Conservation (phyloP, 75 land plant genomes). For the Sequoia sempervirens region DNA sequence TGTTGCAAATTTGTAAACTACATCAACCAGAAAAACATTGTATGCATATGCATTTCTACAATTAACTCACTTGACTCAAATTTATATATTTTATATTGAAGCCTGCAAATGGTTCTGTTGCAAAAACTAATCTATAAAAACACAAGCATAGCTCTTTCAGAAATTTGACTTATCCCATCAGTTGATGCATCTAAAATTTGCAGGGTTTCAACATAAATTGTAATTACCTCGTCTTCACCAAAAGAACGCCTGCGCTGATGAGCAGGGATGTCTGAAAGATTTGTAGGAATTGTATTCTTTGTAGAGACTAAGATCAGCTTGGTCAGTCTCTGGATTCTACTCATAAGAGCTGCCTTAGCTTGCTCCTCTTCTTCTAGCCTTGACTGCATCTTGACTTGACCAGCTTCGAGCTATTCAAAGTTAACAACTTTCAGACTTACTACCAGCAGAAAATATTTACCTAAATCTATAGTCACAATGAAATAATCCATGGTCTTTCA, state of each 20-base stretch:
- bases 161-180: not conserved
- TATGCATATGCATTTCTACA: not conserved
- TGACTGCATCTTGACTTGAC: slow-evolving; percentile 87
- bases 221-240: slow-evolving; percentile 60
- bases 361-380: slow-evolving; percentile 87
- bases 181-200: not conserved
- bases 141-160: not conserved
- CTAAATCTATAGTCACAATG: not conserved
- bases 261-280: slow-evolving; percentile 26
- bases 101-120: not conserved
- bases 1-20: not conserved
- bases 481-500: not conserved
- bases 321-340: slow-evolving; percentile 81
- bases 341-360: slow-evolving; percentile 78
- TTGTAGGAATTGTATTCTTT: slow-evolving; percentile 56
- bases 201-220: not conserved
- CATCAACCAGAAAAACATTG: not conserved
- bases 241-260: slow-evolving; percentile 53
- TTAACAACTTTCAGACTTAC: not conserved
- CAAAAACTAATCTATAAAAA: not conserved
- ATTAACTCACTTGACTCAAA: not conserved
- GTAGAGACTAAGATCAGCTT: slow-evolving; percentile 83
- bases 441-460: not conserved
- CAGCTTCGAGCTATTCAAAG: slow-evolving; percentile 62
- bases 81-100: not conserved